phyloP scores from a whole-genome alignment of 2,329 filamentous ascomycete genomes.

The Calonectria honghensis region DNA sequence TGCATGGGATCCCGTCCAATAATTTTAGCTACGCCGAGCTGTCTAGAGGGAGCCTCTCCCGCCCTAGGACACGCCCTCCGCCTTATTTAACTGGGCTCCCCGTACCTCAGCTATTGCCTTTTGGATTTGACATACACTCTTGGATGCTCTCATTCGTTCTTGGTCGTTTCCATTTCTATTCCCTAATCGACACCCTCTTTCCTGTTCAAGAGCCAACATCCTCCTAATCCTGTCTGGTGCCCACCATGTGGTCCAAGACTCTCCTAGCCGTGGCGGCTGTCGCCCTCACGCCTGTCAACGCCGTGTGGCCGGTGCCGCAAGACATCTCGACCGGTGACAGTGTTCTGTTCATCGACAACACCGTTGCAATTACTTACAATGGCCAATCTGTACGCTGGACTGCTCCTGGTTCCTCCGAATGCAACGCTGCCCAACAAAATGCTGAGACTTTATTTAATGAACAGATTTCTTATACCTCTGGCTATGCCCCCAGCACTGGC shows the following conservation, averaged over 20 bases:
- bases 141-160: slow-evolving; percentile 14
- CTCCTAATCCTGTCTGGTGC: slow-evolving; percentile 14
- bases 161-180: slow-evolving; percentile 11
- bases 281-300: slow-evolving; percentile 65
- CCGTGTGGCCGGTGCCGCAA: slow-evolving; percentile 75
- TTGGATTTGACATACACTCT: slow-evolving; percentile 41
- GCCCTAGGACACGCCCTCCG: slow-evolving; percentile 40
- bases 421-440: slow-evolving; percentile 43
- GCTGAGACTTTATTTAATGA: slow-evolving; percentile 59
- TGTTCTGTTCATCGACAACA: slow-evolving; percentile 72
- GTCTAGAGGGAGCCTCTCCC: slow-evolving; percentile 34
- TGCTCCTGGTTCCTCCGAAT: slow-evolving; percentile 55
- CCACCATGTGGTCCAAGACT: slow-evolving; percentile 56
- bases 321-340: slow-evolving; percentile 71
- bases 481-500: slow-evolving; percentile 64
- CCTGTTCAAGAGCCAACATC: background rate
- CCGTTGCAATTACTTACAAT: slow-evolving; percentile 75
- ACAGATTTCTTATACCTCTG: slow-evolving; percentile 70
- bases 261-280: slow-evolving; percentile 63
- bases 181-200: slow-evolving; percentile 7
- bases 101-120: slow-evolving; percentile 28
- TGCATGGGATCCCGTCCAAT: slow-evolving; percentile 38
- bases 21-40: slow-evolving; percentile 37
- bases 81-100: slow-evolving; percentile 51
- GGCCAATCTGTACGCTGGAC: slow-evolving; percentile 72